These are phyloP conservation scores for Gracilaria caudata DNA, from an alignment of 23 red algal species.

Conservation along the genomic window DNA sequence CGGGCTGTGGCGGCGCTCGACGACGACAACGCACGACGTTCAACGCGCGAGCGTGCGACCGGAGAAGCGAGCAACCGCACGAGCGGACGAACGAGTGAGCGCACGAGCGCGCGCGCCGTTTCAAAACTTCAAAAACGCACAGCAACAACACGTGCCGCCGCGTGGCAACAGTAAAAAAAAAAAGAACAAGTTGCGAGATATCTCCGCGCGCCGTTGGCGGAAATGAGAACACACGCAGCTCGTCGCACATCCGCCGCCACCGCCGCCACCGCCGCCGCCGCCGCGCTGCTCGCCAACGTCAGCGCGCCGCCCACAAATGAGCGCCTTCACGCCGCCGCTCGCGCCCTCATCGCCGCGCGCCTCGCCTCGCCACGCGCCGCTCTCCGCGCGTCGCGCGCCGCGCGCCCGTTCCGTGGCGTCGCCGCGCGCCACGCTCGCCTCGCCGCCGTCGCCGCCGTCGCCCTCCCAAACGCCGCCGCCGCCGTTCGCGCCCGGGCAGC, in stretches of 20 bases:
- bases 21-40: no score
- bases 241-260: neutral
- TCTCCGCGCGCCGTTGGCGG: no score
- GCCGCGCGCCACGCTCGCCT: neutral
- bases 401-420: neutral
- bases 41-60: no score
- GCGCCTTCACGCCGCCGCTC: neutral
- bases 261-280: neutral
- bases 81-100: no score
- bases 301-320: neutral
- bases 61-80: no score
- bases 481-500: slow-evolving; percentile 16
- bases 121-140: no score
- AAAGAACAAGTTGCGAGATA: no score
- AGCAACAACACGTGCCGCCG: no score
- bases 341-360: neutral
- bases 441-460: slow-evolving; percentile 17
- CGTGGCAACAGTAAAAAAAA: no score
- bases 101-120: no score
- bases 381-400: neutral
- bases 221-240: no score
- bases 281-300: neutral
- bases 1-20: no score
- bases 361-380: neutral
- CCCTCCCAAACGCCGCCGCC: slow-evolving; percentile 5